These are phyloP conservation scores for Nakazawaea siamensis DNA, from an alignment of 805 yeast genomes.

Conservation along the genomic window DNA sequence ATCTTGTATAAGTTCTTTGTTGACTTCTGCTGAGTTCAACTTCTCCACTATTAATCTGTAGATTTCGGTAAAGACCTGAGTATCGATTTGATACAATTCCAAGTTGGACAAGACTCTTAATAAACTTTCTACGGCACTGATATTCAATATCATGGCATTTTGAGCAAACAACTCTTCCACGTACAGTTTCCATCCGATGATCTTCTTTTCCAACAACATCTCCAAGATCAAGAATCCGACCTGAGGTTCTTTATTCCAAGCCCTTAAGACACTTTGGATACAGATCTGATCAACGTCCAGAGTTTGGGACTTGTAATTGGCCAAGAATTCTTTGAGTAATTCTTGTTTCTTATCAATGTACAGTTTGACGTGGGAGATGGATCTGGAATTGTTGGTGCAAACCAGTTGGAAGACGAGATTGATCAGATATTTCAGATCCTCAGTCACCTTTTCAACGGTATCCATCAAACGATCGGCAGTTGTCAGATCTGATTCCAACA, in stretches of 20 bases:
- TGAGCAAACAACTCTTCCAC: conserved; percentile 32
- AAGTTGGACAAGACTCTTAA: conserved; percentile 25
- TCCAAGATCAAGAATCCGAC: conserved; percentile 55
- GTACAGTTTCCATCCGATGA: conserved; percentile 31
- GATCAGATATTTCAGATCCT: conserved; percentile 38
- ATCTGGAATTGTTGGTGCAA: conserved; percentile 80
- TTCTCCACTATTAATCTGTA: conserved; percentile 20
- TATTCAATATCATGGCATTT: conserved; percentile 30
- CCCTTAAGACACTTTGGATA: conserved; percentile 47
- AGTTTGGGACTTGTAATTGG: conserved; percentile 11
- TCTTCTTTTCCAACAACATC: conserved; percentile 36
- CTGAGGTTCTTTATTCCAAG: conserved; percentile 61
- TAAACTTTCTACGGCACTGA: conserved; percentile 36
- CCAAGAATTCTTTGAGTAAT: conserved; percentile 14
- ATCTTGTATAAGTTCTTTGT: conserved; percentile 15
- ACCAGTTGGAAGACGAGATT: conserved; percentile 62
- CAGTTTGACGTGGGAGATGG: conserved; percentile 67
- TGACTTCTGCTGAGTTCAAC: conserved; percentile 16
- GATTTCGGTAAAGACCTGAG: not conserved
- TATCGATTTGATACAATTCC: conserved; percentile 7
- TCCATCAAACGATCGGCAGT: conserved; percentile 16
- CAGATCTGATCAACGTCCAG: conserved; percentile 24
- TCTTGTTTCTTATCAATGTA: conserved; percentile 34
- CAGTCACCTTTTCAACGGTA: conserved; percentile 11
- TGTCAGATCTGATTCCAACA: conserved; percentile 22